Base-by-base conservation (phyloP, 2,329 filamentous ascomycete genomes). In the Fusarium coicis region DNA sequence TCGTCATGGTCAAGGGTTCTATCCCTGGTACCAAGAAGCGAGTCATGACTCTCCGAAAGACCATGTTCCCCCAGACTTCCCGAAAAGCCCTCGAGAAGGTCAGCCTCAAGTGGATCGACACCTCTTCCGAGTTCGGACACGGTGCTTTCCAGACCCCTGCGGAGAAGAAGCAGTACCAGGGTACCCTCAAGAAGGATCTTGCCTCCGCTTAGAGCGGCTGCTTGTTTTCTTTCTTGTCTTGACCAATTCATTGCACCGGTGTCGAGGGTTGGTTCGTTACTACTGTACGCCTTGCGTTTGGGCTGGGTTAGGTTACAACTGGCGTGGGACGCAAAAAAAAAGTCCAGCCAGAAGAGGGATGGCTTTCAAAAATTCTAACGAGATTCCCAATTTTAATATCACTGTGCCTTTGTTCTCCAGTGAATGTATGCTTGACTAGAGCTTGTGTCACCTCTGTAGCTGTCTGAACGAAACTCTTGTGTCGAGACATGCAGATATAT, bases 61-160 rank as follows among this genome's bases (percentile, higher is more conserved):
- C 96, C 79, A 96, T 99, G 91, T 98, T 96, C 91, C 90, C 89
- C 74, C 96, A 99, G 91, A 98, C 95, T 80, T 97, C 93, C 83
- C 91, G 96, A 85, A 95, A 93, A 86, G 94, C 96, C 64, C 90
- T 97, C 83, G 96, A 99, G 93, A 98, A 99, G 94, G 93, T 98
- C 85, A 94, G 96, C 84, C 93, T 99, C 89, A 99, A 99, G 89
- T 99, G 96, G 96, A 99, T 99, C 93, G 96, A 99, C 84, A 99
- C 96, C 81, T 98, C 95, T 74, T 98, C 95, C 89, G 97, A 99
- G 91, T 99, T 99, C 87, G 96, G 96, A 87, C 96, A 99, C 90
- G 96, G 96, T 92, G 96, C 95, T 83, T 99, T 97, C 94, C 96
- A 99, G 91, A 99, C 96, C 76, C 89, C 93, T 78, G 93, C 93